Base-by-base conservation (phyloP, 2,329 filamentous ascomycete genomes). In the Chaetomiaceae sp. region DNA sequence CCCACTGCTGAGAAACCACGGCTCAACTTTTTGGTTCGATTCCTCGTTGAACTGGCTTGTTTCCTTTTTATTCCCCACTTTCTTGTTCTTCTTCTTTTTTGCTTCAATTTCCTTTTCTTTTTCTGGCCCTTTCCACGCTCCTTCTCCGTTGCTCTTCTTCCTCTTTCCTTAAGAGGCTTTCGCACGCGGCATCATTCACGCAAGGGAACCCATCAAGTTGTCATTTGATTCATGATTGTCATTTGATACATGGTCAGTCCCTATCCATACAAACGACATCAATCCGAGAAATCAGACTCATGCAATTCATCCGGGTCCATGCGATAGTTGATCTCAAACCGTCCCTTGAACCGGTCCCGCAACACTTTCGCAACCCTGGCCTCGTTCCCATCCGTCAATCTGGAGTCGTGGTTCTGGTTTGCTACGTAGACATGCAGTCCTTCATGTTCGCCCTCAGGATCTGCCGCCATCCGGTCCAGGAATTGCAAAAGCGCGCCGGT, bases 401-500 rank as follows among this genome's bases (percentile, higher is more conserved):
- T 64, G 5, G 35, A 47, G 9, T 65, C 46, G 10, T 17, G 31
- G 19, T 41, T 16, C 39, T 73, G 70, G 44, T 64, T 65, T 46
- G 65, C 57, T 17, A 72, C 61, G 20, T 64, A 60, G 9, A 73
- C 41, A 10, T 54, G 60, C 16, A 73, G 60, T 1, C 65, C 67
- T 5, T 52, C 55, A 27, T 65, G 65, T 1, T 55, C 40, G 3
- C 44, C 30, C 2, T 25, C 25, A 7, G 52, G 38, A 17, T 53
- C 51, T 3, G 55, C 54, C n/a, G 62, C 59, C 6, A 78, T 63
- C 3, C 50, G 60, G 6, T 61, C 56, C 25, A 76, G 65, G 50
- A 74, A 76, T 0, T 58, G 41, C n/a, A 65, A 61, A 1, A 86
- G 69, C 2, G 75, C 77, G 4, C 71, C 63, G 3, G 67, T 66